These are phyloP conservation scores for Tylopilus rubrobrunneus DNA, from an alignment of 768 basidiomycete species.

Conservation along the genomic window DNA sequence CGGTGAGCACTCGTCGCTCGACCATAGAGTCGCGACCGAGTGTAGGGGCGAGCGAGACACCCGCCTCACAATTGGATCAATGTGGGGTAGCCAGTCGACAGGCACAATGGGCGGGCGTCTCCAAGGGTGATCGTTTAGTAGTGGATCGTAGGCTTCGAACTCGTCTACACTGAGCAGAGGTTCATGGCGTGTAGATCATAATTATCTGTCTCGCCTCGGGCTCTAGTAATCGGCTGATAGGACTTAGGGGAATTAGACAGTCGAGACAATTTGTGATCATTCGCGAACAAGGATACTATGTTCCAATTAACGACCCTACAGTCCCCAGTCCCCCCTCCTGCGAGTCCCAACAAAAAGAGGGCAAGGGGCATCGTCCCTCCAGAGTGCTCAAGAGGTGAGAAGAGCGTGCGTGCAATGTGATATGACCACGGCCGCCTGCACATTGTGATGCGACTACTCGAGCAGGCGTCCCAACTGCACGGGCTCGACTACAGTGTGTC, in stretches of 20 bases:
- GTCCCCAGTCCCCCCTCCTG: slow-evolving; percentile 15
- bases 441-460: slow-evolving; percentile 8
- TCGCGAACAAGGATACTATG: slow-evolving; percentile 22
- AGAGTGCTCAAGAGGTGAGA: slow-evolving; percentile 20
- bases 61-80: too few relatives aligned
- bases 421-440: slow-evolving; percentile 15
- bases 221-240: neutral
- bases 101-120: too few relatives aligned
- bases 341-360: slow-evolving; percentile 23
- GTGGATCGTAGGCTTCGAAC: too few relatives aligned
- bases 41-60: too few relatives aligned
- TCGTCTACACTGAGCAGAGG: too few relatives aligned
- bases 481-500: slow-evolving; percentile 24
- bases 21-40: too few relatives aligned
- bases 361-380: slow-evolving; percentile 18
- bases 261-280: slow-evolving; percentile 11
- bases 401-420: slow-evolving; percentile 26
- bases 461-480: slow-evolving; percentile 22
- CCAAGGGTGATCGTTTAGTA: too few relatives aligned
- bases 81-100: too few relatives aligned
- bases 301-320: slow-evolving; percentile 21
- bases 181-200: too few relatives aligned
- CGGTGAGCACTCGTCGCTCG: too few relatives aligned
- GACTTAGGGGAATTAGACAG: neutral
- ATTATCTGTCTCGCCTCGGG: too few relatives aligned